Base-by-base conservation (phyloP, 352 stramenopile species). In the Phytophthora multivora region DNA sequence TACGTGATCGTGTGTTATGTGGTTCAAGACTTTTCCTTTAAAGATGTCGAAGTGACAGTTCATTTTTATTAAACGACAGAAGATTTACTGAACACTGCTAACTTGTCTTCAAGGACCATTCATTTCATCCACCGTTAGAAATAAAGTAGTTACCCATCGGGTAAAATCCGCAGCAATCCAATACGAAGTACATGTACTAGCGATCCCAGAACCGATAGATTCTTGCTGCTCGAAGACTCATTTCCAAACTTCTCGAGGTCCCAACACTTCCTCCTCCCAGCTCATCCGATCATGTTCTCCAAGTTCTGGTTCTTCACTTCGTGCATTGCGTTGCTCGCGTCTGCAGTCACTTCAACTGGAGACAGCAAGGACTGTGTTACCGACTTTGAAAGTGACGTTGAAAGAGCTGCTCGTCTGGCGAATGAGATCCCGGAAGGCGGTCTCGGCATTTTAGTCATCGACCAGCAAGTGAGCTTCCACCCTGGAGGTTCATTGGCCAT, bases 381-480 rank as follows among this genome's bases (percentile, higher is more conserved):
- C 11, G 35, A 39, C n/a, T 36, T 46, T 25, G 64, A 48, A 18
- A 54, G 23, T 16, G 38, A 73, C 42, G 54, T 77, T 10, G 59
- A 63, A 11, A 59, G 26, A 33, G 64, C 72, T 28, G 67, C 59
- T 9, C 68, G 72, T 40, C 51, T 57, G 53, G 72, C 71, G n/a
- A 66, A 43, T 33, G 45, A 64, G 7, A 59, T 83, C 6, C 45
- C 54, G 5, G 43, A 75, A 26, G 78, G 76, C 28, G 83, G 83
- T 1, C 45, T 84, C 18, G 63, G 57, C 9, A 75, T 99, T 4
- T 55, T 99, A 13, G 78, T 99, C 41, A 94, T 98, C 31, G 95
- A 98, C 71, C 77, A 91, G 59, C 96, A 98, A 79, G 85, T 95
- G 25, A 93, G 97, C 58, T 99, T 99, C 76, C 95, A 98, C 74